Evolutionary conservation across 1,284 basidiomycete genomes (phyloP), one percentile per base, ranked within the genome.

Genomic region (Pseudozyma flocculosa): DNA sequence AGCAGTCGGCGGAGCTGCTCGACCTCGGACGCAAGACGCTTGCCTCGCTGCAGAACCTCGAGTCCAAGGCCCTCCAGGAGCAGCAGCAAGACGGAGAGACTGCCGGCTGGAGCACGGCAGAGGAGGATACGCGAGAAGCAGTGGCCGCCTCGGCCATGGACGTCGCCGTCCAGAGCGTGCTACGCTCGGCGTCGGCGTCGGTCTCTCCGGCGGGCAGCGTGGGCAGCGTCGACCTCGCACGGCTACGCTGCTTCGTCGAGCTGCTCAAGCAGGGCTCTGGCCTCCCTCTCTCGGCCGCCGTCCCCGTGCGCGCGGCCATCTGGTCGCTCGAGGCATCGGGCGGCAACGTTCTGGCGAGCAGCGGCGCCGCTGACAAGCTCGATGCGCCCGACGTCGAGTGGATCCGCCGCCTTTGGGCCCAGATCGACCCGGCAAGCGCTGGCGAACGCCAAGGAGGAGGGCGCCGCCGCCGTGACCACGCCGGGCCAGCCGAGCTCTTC

Each of bases 401-500:
- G 62, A 53, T 61, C 4, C 40, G 54, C 17, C 50, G 62, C 7
- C 39, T 61, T 8, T 65, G 58, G 54, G 37, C 15, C 46, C 53
- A 4, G 37, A 15, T 3, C 42, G 42, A 36, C 8, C 44, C 8
- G 40, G 34, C 19, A 43, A 48, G 5, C 44, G 42, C 10, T 47
- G 46, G n/a, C 39, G 24, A n/a, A n/a, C n/a, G n/a, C n/a, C n/a
- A n/a, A n/a, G n/a, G n/a, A n/a, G n/a, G n/a, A n/a, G n/a, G n/a
- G 26, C 26, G 26, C 7, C 26, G 26, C 11, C 26, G 11, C 26
- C 7, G 7, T 39, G 34, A 22, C 19, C 17, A 48, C 38, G 50
- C 48, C 13, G 62, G 62, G 24, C 58, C 62, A 23, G 54, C 54
- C 11, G 38, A 59, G 36, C 43, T 68, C 7, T 43, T 66, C 45